A percentile compares a stretch with the other conserved stretches of the same genome.
Evolutionary conservation across 495 filamentous ascomycete species (phyloP).

Genomic region (Friedmanniomyces simplex): DNA sequence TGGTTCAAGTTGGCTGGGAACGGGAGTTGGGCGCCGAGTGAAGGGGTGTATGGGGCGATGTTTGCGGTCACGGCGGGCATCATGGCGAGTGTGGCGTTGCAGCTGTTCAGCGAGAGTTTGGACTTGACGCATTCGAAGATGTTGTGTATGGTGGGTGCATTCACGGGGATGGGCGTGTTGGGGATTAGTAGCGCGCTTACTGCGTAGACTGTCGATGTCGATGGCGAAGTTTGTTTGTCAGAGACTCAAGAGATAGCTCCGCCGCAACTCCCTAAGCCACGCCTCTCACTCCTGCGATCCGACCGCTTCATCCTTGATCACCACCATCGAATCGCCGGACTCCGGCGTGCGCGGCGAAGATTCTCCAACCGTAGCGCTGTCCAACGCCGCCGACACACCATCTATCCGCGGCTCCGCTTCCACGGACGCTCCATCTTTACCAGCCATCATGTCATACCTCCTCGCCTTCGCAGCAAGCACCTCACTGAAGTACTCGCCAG

Average conservation of each 20-base stretch:
- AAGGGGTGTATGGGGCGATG: conserved; percentile 73
- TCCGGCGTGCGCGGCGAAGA: not conserved
- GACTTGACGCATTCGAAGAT: conserved; percentile 67
- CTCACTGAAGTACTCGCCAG: not conserved
- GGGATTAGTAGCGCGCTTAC: conserved; percentile 81
- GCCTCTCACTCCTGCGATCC: too few species aligned
- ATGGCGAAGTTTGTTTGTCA: too few species aligned
- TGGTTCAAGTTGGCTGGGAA: conserved; percentile 56
- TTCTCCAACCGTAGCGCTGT: not conserved
- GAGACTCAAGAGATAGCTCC: too few species aligned
- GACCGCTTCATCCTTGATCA: not conserved
- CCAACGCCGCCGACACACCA: not conserved
- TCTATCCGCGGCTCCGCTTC: not conserved
- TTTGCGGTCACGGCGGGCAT: conserved; percentile 88
- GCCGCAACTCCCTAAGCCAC: too few species aligned
- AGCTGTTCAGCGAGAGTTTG: conserved; percentile 79
- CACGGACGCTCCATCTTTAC: not conserved
- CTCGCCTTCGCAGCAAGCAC: not conserved
- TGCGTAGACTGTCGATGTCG: conserved; percentile 33
- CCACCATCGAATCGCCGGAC: not conserved
- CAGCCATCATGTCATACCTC: not conserved
- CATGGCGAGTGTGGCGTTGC: conserved; percentile 84
- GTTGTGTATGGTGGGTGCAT: conserved; percentile 74
- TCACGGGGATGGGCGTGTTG: conserved; percentile 82
- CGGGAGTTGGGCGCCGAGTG: conserved; percentile 33